Evolutionary conservation across 495 filamentous ascomycete genomes (phyloP), one percentile per base, ranked within the genome.

Genomic region (Ramalina intermedia): DNA sequence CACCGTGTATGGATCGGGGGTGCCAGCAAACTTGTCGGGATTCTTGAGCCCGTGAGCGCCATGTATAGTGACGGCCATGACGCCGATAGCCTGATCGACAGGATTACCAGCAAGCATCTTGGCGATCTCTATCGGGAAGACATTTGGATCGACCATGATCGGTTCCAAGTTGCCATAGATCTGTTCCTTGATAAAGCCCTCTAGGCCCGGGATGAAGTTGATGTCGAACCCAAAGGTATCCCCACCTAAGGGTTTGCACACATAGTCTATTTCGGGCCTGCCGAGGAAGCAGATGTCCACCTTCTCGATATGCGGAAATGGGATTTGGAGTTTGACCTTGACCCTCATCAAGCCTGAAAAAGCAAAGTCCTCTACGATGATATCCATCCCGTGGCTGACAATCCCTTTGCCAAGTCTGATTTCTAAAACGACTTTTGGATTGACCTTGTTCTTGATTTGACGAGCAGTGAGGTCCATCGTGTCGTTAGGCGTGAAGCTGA

Each of bases 401-500:
- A 96, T 77, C 52, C 85, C 93, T 64, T 95, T 96, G 37, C 91
- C 91, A 38, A 99, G 66, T 54, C 91, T 75, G 43, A 96, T 84
- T 62, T 96, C 91, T 9, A 99, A 74, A 6, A 94, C 84, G 50
- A 99, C 74, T 67, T 96, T 99, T 53, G 91, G 91, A 62, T 99
- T 96, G 62, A 96, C 73, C 68, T 93, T 96, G 65, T 90, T 84
- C 68, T 87, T 91, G 55, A 93, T 62, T 59, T 99, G 91, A 40
- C 82, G 80, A 18, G 79, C 69, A 5, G 91, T 99, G 73, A 99
- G 72, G 66, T 99, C 91, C 51, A 83, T 78, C 9, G 74, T 83
- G 63, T 99, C 91, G 56, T 90, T 96, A 8, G 91, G 91, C 0
- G 85, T 96, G 65, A 99, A 99, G 68, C 89, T 96, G 66, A 99